Base-by-base conservation (phyloP, 768 basidiomycete genomes). In the Symmetrospora coprosmae region DNA sequence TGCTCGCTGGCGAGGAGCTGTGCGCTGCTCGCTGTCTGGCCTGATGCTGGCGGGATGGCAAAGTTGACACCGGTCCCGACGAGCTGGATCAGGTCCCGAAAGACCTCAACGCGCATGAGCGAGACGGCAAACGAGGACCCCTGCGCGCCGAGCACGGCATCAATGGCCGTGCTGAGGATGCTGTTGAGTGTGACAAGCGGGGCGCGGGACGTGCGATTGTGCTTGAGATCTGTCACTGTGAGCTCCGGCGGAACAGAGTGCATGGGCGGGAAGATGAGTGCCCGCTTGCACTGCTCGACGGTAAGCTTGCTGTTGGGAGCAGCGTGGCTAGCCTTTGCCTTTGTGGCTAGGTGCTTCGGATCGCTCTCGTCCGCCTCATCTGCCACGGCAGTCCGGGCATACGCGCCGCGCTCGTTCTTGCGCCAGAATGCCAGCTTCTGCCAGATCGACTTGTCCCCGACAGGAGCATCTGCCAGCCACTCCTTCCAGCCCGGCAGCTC, bases 71-170 rank as follows among this genome's bases (percentile, higher is more conserved):
- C 62, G 11, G 38, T n/a, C 1, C 52, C 49, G 14, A 64, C 13
- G 45, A 64, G 50, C 61, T 69, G 68, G 41, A 65, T 61, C 4
- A 69, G 30, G 37, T 69, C 68, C 1, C 68, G 38, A 41, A 69
- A 43, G 1, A 60, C 56, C 33, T 67, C 67, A 14, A 69, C 25
- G 7, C 60, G 66, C 28, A 60, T 56, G 11, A 69, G 30, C 7
- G 21, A 50, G 41, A 65, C 59, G 0, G 64, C 68, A 21, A 16
- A 35, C 13, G 47, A 13, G 0, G 61, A 49, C 4, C 64, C 66
- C 21, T 64, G 58, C 9, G 49, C 66, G 6, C 62, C 66, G 1
- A 69, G 50, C 0, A 68, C 2, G 0, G 51, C 60, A 33, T 68
- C 61, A 11, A 59, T 19, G 9, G 30, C 61, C 21, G 43, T 60